Base-by-base conservation (phyloP, 2,329 filamentous ascomycete genomes). In the Monilinia polystroma region DNA sequence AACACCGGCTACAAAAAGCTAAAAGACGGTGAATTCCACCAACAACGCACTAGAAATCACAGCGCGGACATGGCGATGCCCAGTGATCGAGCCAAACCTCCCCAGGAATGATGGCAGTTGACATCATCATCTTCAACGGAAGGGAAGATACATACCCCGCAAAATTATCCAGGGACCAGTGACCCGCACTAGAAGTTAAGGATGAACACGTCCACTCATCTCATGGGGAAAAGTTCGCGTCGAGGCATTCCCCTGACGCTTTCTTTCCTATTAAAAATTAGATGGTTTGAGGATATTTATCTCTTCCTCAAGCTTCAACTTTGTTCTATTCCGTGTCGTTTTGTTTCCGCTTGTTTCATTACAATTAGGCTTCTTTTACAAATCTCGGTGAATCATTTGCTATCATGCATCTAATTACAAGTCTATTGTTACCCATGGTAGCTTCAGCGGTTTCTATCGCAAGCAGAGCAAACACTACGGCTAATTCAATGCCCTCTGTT, bases 401-500 rank as follows among this genome's bases (percentile, higher is more conserved):
- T 29, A 23, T 26, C 29, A 60, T 60, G 58, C n/a, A 29, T 49
- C 51, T 49, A 4, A 26, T 1, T 51, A 23, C 58, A 6, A 7
- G 4, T 20, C 23, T 26, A 16, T 35, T 26, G 47, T 38, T 60
- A 5, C 45, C 58, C 3, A 23, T 51, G 10, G 45, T 20, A 18
- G 58, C 45, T 60, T 60, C 45, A 26, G 58, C 29, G 32, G 32
- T 35, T 7, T 35, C 32, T 4, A 5, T 49, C 11, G 43, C 8
- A 16, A 23, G 20, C 26, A 3, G 6, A 23, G 43, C 57, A n/a
- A 49, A 14, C 6, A 35, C 11, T 5, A 59, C 26, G 8, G 20
- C 2, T 12, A 60, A 29, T 20, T 51, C 58, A 2, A 60, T 60
- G 58, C 58, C 58, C 26, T 60, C 67, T 16, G 53, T 70, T 45